phyloP scores from a whole-genome alignment of 2,329 filamentous ascomycete species.

The Ramichloridium luteum region DNA sequence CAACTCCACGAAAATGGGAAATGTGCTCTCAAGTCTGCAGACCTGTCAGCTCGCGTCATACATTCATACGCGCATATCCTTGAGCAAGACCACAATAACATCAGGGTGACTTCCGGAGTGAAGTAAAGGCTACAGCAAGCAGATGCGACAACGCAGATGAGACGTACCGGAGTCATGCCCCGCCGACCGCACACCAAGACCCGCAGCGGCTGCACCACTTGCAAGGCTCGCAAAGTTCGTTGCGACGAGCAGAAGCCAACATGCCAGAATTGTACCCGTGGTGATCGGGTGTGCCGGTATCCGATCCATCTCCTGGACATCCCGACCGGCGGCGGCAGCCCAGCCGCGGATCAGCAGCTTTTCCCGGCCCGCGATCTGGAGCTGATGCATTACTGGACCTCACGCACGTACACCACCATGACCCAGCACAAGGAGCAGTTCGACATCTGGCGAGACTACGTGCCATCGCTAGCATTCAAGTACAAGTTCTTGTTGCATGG shows the following conservation, averaged over 20 bases:
- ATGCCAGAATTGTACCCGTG: constrained; percentile 14
- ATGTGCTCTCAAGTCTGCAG: too few relatives aligned
- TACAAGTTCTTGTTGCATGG: constrained; percentile 14
- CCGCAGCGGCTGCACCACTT: constrained; percentile 13
- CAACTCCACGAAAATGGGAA: too few relatives aligned
- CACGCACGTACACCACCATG: constrained; percentile 9
- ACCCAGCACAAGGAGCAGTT: constrained; percentile 6
- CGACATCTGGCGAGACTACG: constrained; percentile 8
- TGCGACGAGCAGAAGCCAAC: constrained; percentile 15
- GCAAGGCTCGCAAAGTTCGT: constrained; percentile 13
- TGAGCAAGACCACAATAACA: too few relatives aligned
- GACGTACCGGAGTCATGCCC: too few relatives aligned
- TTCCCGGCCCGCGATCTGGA: constrained; percentile 15
- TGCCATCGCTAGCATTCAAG: constrained; percentile 11
- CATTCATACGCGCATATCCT: too few relatives aligned
- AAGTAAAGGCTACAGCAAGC: too few relatives aligned
- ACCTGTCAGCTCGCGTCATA: too few relatives aligned
- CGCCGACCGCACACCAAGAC: constrained; percentile 15
- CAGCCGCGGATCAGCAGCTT: constrained; percentile 6
- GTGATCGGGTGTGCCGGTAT: constrained; percentile 12
- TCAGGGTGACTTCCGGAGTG: too few relatives aligned
- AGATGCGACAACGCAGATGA: too few relatives aligned
- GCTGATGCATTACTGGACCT: constrained; percentile 16
- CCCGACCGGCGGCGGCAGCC: constrained; percentile 4
- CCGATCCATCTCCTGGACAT: constrained; percentile 9